These are phyloP conservation scores for Apiotrichum siamense DNA, from an alignment of 1,284 basidiomycete genomes.

Conservation along the genomic window DNA sequence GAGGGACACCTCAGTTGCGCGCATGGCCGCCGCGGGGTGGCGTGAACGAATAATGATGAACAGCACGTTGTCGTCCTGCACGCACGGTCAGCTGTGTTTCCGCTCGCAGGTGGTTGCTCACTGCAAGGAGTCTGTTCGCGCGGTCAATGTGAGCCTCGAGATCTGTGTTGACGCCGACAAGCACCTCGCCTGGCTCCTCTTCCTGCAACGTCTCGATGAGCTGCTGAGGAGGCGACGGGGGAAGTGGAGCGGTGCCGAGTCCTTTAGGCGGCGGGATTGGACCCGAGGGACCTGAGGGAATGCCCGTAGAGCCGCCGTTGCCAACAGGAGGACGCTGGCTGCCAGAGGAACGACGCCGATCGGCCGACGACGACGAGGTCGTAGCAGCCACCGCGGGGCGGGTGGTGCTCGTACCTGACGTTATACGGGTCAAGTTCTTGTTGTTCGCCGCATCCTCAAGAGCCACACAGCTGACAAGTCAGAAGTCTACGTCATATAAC, in stretches of 20 bases:
- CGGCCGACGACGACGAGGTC: too few relatives aligned
- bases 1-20: slow-evolving; percentile 39
- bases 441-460: slow-evolving; percentile 28
- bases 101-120: not conserved
- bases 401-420: not conserved
- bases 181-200: slow-evolving; percentile 44
- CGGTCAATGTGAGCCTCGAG: slow-evolving; percentile 30
- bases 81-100: not conserved
- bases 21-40: slow-evolving; percentile 28
- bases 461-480: slow-evolving; percentile 7
- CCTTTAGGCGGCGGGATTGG: not conserved
- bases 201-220: slow-evolving; percentile 7
- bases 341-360: too few relatives aligned
- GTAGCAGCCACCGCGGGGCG: not conserved
- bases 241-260: not conserved
- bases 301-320: not conserved
- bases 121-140: slow-evolving; percentile 28
- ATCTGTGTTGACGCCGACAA: slow-evolving; percentile 32
- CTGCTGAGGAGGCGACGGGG: not conserved
- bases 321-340: not conserved
- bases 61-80: slow-evolving; percentile 33
- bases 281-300: not conserved
- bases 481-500: not conserved
- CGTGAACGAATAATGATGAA: slow-evolving; percentile 41
- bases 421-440: not conserved